Evolutionary conservation across 2,329 filamentous ascomycete genomes (phyloP).

Genomic region (Pseudogymnoascus sp.): DNA sequence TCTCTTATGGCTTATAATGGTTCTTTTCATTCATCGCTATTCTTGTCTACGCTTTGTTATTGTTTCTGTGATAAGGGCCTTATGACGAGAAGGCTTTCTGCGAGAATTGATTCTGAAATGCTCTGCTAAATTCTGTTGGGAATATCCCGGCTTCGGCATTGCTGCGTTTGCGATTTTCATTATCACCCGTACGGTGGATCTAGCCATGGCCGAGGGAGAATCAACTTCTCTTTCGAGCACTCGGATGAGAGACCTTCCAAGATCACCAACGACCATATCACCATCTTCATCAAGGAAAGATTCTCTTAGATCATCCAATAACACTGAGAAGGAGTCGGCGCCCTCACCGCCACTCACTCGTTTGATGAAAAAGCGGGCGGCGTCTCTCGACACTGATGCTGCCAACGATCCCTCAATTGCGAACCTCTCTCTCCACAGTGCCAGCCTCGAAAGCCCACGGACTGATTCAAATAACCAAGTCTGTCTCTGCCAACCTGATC

Average conservation of each 20-base stretch:
- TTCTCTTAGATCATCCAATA: conserved; percentile 9
- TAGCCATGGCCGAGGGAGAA: not conserved
- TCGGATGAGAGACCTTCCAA: conserved; percentile 1
- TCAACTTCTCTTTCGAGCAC: not conserved
- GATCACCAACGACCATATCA: not conserved
- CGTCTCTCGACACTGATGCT: conserved; percentile 24
- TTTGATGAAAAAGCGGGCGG: conserved; percentile 28
- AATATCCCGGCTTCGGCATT: conserved; percentile 1
- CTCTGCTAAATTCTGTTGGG: not conserved
- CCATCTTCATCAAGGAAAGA: not conserved
- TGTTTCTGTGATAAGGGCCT: not conserved
- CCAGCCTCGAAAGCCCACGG: conserved; percentile 19
- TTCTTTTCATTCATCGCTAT: not conserved
- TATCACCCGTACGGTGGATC: conserved; percentile 1
- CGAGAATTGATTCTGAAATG: not conserved
- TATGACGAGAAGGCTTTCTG: not conserved
- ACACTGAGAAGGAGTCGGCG: conserved; percentile 21
- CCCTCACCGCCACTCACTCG: conserved; percentile 23
- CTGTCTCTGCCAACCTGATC: conserved; percentile 63
- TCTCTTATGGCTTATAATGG: not conserved
- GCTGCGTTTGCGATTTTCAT: conserved; percentile 6
- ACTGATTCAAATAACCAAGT: conserved; percentile 36
- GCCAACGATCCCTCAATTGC: conserved; percentile 24
- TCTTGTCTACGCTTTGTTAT: not conserved
- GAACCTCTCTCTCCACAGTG: conserved; percentile 25